A percentile compares a stretch with the other conserved stretches of the same genome.
These are phyloP conservation scores for Cyanodermella asteris DNA, from an alignment of 2,329 filamentous ascomycete genomes.

Conservation along the genomic window DNA sequence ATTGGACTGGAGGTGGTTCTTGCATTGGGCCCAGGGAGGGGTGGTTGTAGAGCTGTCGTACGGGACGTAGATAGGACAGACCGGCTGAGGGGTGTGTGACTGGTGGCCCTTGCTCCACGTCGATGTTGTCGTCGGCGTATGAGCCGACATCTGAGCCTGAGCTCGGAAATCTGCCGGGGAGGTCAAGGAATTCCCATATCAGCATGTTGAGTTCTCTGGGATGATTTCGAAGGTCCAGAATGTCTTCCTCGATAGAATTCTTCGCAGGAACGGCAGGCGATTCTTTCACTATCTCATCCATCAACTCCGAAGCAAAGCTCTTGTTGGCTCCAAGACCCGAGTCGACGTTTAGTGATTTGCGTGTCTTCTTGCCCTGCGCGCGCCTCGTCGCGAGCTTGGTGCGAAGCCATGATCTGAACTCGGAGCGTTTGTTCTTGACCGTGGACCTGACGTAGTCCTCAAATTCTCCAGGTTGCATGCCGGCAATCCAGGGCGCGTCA, in stretches of 20 bases:
- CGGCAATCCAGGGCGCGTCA: conserved; percentile 42
- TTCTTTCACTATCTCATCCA: too few species aligned
- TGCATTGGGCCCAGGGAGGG: conserved; percentile 38
- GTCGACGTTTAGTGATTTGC: too few species aligned
- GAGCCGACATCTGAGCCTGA: conserved; percentile 3
- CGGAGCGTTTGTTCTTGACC: conserved; percentile 29
- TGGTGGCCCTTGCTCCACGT: conserved; percentile 31
- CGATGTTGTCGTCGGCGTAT: conserved; percentile 10
- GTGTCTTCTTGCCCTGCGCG: too few species aligned
- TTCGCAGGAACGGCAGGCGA: too few species aligned
- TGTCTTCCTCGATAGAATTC: too few species aligned
- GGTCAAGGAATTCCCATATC: conserved; percentile 9
- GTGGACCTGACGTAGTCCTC: conserved; percentile 30
- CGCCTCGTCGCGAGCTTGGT: conserved; percentile 25
- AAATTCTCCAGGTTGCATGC: conserved; percentile 39
- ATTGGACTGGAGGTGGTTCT: conserved; percentile 25
- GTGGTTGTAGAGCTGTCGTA: conserved; percentile 35
- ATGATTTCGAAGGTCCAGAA: conserved; percentile 7
- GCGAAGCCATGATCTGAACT: conserved; percentile 34
- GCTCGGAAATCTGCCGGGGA: conserved; percentile 4
- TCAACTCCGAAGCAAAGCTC: too few species aligned
- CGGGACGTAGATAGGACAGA: conserved; percentile 37
- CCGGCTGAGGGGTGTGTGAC: conserved; percentile 40
- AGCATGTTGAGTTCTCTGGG: conserved; percentile 4
- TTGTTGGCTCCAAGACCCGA: too few species aligned